phyloP scores from a whole-genome alignment of 31 red algal genomes.

The Porphyra umbilicalis region DNA sequence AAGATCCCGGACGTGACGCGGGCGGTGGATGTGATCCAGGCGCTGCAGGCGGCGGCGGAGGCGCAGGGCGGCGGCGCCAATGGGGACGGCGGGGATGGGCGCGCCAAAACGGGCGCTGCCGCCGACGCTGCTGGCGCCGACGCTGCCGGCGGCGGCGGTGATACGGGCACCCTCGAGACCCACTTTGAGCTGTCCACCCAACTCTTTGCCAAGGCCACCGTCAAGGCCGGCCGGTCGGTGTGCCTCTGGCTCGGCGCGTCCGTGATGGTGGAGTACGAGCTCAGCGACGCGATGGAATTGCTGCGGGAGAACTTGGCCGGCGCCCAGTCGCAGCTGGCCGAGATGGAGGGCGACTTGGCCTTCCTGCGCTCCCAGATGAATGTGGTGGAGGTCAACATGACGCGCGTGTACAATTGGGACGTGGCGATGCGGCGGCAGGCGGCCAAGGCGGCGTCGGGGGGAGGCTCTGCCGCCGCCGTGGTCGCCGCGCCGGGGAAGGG shows the following conservation, averaged over 20 bases:
- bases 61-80: not conserved
- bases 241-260: conserved; percentile 91
- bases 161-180: conserved; percentile 20
- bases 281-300: conserved; percentile 70
- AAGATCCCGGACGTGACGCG: conserved; percentile 72
- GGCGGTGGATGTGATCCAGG: conserved; percentile 45
- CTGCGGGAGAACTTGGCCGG: conserved; percentile 72
- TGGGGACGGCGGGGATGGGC: not conserved
- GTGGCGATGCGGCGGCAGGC: conserved; percentile 34
- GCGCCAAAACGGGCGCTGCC: not conserved
- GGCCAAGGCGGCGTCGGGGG: not conserved
- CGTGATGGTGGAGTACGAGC: conserved; percentile 94
- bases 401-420: conserved; percentile 86
- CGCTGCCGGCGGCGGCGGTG: conserved; percentile 3
- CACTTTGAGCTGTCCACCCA: conserved; percentile 78
- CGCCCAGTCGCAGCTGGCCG: conserved; percentile 31
- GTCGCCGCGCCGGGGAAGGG: not conserved
- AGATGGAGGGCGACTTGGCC: conserved; percentile 53
- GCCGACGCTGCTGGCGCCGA: not conserved
- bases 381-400: conserved; percentile 91
- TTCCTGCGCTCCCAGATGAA: conserved; percentile 84
- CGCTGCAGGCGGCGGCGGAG: conserved; percentile 11
- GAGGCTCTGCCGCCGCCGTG: not conserved
- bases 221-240: conserved; percentile 48
- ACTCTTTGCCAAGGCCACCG: conserved; percentile 45